phyloP scores from a whole-genome alignment of 305 asterid genomes.

The Solanum hybrid region DNA sequence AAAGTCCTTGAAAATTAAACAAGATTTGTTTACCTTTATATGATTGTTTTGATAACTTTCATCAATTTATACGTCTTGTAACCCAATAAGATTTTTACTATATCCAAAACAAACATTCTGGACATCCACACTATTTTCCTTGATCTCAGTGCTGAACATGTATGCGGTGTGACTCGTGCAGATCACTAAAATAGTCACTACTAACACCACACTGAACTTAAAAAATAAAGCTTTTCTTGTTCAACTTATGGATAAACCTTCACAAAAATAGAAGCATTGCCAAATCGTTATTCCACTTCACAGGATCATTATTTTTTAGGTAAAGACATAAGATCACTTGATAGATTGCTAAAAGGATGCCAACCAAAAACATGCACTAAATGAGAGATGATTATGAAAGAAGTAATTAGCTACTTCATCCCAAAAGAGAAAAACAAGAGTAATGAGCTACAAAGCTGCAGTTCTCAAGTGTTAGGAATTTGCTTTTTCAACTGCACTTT shows the following conservation, averaged over 20 bases:
- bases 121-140: neutral
- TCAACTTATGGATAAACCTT: neutral
- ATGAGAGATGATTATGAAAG: neutral
- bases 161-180: neutral
- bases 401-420: neutral
- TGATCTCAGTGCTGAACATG: neutral
- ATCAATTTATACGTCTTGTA: neutral
- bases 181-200: neutral
- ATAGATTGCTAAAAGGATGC: neutral
- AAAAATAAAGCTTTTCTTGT: neutral
- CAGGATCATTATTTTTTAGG: neutral
- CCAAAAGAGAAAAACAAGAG: neutral
- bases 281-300: neutral
- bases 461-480: neutral
- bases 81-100: neutral
- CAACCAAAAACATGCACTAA: neutral
- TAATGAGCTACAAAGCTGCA: neutral
- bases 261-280: neutral
- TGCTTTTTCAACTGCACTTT: no score
- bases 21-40: neutral
- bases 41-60: neutral
- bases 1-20: neutral
- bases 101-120: neutral
- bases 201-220: neutral
- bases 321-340: neutral